Conservation (phyloP, 2,329 filamentous ascomycete species). For the Chrysoporthe deuterocubensis region DNA sequence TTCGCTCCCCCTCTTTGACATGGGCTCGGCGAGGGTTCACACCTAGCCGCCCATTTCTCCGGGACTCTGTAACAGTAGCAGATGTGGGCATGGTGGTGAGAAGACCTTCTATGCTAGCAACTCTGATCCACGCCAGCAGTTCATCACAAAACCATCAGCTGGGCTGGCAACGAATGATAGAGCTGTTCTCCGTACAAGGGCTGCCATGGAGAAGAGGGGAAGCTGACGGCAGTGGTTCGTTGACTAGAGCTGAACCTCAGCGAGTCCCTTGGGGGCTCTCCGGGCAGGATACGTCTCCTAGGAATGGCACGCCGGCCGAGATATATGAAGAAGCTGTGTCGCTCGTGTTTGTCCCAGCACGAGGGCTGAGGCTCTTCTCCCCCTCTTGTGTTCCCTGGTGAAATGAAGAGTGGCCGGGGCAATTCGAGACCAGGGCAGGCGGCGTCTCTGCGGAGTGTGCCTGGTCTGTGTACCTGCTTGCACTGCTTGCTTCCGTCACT, state of each 20-base stretch:
- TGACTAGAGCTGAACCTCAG: slow-evolving; percentile 13
- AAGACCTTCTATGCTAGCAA: slow-evolving; percentile 6
- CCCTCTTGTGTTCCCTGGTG: neutral
- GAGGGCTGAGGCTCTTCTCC: neutral
- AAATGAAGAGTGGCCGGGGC: neutral
- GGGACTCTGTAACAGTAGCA: slow-evolving; percentile 15
- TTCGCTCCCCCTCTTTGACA: slow-evolving; percentile 51
- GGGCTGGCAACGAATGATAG: slow-evolving; percentile 17
- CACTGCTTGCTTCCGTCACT: slow-evolving; percentile 19
- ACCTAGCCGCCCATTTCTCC: slow-evolving; percentile 43
- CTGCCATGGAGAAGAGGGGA: slow-evolving; percentile 13
- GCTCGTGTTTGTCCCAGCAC: neutral
- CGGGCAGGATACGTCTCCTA: neutral
- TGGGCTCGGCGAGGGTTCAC: slow-evolving; percentile 55
- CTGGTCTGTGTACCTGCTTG: slow-evolving; percentile 16
- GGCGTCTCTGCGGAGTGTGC: slow-evolving; percentile 12
- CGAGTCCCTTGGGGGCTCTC: neutral
- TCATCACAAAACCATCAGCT: slow-evolving; percentile 8
- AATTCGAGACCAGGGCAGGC: slow-evolving; percentile 12
- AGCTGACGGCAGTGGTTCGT: slow-evolving; percentile 8
- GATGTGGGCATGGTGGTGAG: slow-evolving; percentile 15
- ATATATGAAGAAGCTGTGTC: slow-evolving; percentile 15
- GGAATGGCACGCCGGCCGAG: slow-evolving; percentile 11
- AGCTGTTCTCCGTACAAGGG: neutral
- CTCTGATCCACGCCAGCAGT: slow-evolving; percentile 6